These are phyloP conservation scores for Annona cherimola DNA, from an alignment of 164 flowering plant genomes.

Conservation along the genomic window DNA sequence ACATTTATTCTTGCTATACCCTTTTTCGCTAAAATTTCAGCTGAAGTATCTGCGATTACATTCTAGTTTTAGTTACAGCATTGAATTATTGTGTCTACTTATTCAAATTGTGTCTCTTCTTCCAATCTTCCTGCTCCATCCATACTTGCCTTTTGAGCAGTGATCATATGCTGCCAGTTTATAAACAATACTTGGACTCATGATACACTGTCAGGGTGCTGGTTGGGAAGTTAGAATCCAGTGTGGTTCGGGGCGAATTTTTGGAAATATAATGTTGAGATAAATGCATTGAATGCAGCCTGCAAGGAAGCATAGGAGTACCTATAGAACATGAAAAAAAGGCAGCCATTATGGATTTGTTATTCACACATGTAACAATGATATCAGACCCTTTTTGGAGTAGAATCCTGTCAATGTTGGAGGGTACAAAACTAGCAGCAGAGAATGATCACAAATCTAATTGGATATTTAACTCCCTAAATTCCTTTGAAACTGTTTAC, in stretches of 20 bases:
- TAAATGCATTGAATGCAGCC: background rate
- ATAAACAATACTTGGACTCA: background rate
- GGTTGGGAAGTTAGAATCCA: background rate
- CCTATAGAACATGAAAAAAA: no score
- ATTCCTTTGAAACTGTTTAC: background rate
- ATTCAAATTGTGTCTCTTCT: constrained; percentile 1
- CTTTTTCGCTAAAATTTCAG: background rate
- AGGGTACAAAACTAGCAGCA: background rate
- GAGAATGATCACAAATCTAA: background rate
- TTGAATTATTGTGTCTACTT: background rate
- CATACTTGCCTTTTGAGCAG: background rate
- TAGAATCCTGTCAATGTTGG: background rate
- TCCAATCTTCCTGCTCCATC: background rate
- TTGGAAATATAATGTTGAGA: background rate
- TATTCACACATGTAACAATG: no score
- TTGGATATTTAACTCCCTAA: background rate
- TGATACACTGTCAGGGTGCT: background rate
- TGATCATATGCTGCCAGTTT: background rate
- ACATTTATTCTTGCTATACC: constrained; percentile 2
- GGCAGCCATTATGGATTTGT: no score
- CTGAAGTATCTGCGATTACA: background rate
- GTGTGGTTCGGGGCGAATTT: background rate
- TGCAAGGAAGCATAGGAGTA: background rate
- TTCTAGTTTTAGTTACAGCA: background rate
- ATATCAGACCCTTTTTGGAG: background rate